Evolutionary conservation across 1,284 basidiomycete species (phyloP).

Genomic region (Ganoderma lingzhi): DNA sequence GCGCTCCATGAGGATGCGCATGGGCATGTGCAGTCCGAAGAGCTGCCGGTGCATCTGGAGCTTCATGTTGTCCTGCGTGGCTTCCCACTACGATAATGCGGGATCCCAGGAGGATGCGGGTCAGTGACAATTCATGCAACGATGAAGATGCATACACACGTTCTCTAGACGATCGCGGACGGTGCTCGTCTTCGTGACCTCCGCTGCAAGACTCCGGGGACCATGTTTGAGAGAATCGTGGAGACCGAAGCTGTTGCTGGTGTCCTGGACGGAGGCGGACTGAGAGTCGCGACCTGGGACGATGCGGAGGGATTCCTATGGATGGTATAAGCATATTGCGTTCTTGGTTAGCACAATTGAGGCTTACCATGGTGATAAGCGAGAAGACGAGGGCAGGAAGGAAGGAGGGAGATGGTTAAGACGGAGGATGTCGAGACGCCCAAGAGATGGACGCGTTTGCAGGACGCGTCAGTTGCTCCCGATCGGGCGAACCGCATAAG

Average conservation of each 20-base stretch:
- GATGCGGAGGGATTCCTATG: conserved; percentile 72
- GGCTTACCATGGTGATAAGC: background rate
- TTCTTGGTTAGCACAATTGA: accelerated
- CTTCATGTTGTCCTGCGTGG: conserved; percentile 89
- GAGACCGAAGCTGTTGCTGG: conserved; percentile 74
- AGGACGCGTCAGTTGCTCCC: conserved; percentile 31
- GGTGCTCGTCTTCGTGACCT: conserved; percentile 63
- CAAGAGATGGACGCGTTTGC: conserved; percentile 26
- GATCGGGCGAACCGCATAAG: conserved; percentile 10
- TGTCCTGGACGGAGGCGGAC: conserved; percentile 73
- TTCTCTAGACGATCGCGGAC: conserved; percentile 74
- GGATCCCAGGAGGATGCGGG: background rate
- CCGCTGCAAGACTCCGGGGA: conserved; percentile 75
- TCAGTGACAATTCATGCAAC: background rate
- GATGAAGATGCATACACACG: conserved; percentile 50
- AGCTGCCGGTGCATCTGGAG: conserved; percentile 87
- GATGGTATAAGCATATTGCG: background rate
- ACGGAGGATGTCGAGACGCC: background rate
- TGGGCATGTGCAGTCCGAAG: conserved; percentile 89
- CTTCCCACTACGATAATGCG: conserved; percentile 77
- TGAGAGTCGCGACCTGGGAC: conserved; percentile 66
- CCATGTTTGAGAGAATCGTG: conserved; percentile 85
- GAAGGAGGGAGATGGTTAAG: background rate
- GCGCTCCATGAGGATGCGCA: conserved; percentile 93
- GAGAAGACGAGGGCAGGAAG: background rate